Percentiles rank a stretch among this genome's conserved stretches.
These are phyloP conservation scores for Allantophomopsis cytisporea DNA, from an alignment of 2,329 filamentous ascomycete species.

Conservation along the genomic window DNA sequence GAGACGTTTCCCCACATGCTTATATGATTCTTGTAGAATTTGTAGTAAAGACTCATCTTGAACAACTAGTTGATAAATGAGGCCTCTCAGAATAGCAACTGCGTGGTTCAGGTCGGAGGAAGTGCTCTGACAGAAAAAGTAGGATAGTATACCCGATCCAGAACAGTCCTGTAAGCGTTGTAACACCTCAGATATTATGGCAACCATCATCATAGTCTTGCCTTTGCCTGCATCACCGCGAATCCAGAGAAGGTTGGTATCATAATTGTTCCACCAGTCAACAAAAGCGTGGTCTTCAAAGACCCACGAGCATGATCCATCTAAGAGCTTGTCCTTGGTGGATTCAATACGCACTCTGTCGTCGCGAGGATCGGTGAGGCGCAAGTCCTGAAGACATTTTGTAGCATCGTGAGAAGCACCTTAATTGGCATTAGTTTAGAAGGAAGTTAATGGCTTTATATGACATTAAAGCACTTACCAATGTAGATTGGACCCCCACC, in stretches of 20 bases:
- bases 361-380: constrained; percentile 4
- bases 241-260: constrained; percentile 18
- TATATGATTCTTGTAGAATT: constrained; percentile 19
- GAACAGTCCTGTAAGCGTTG: constrained; percentile 7
- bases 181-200: constrained; percentile 11
- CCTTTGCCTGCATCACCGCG: constrained; percentile 22
- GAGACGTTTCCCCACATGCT: constrained; percentile 18
- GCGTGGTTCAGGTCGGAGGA: constrained; percentile 22
- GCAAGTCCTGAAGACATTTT: constrained; percentile 3
- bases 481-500: too few relatives aligned
- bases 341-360: constrained; percentile 8
- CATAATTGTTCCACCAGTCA: constrained; percentile 11
- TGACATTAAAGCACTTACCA: too few relatives aligned
- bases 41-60: constrained; percentile 18
- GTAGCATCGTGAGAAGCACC: too few relatives aligned
- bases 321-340: constrained; percentile 12
- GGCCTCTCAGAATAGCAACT: constrained; percentile 23
- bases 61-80: constrained; percentile 23
- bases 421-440: too few relatives aligned
- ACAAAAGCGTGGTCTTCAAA: constrained; percentile 14
- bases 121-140: constrained; percentile 28
- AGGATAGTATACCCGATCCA: constrained; percentile 8
- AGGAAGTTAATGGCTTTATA: too few relatives aligned
- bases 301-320: constrained; percentile 20
- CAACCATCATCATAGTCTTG: constrained; percentile 19